phyloP scores from a whole-genome alignment of 352 stramenopile species.

The Pseudoperonospora humuli region DNA sequence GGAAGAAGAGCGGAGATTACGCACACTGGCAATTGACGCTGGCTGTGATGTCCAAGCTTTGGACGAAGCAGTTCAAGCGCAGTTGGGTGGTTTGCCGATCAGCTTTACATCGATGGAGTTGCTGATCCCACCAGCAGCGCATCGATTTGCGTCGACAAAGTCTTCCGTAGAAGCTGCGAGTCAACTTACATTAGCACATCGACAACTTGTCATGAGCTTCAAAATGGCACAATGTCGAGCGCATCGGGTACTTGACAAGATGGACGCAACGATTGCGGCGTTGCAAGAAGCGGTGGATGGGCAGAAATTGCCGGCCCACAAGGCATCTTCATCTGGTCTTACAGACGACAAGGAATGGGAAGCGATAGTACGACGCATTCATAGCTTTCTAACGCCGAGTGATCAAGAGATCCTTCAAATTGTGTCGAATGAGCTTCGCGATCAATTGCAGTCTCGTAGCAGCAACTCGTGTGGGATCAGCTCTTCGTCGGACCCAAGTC shows the following conservation, averaged over 20 bases:
- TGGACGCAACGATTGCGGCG: conserved; percentile 46
- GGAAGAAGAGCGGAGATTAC: conserved; percentile 37
- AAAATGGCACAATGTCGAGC: conserved; percentile 54
- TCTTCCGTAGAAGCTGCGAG: conserved; percentile 55
- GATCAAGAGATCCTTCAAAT: conserved; percentile 35
- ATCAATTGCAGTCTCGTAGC: conserved; percentile 14
- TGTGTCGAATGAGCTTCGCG: conserved; percentile 28
- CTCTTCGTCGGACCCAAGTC: conserved; percentile 8
- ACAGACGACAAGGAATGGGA: conserved; percentile 14
- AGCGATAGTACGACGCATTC: conserved; percentile 18
- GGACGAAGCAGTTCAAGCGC: conserved; percentile 38
- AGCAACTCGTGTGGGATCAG: conserved; percentile 2
- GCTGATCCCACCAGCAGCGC: conserved; percentile 36
- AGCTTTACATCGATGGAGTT: conserved; percentile 32
- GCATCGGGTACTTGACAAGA: conserved; percentile 44
- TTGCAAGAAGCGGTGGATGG: conserved; percentile 27
- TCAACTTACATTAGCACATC: conserved; percentile 51
- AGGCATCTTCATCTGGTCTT: background rate
- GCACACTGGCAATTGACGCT: conserved; percentile 27
- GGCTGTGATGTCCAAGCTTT: conserved; percentile 43
- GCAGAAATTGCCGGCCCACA: conserved; percentile 1
- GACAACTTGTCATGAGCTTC: conserved; percentile 62
- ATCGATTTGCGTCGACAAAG: conserved; percentile 51
- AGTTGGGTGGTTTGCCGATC: conserved; percentile 28
- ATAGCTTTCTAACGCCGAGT: conserved; percentile 38